These are phyloP conservation scores for Picea engelmannii DNA, from an alignment of 83 land plant species.

Conservation along the genomic window DNA sequence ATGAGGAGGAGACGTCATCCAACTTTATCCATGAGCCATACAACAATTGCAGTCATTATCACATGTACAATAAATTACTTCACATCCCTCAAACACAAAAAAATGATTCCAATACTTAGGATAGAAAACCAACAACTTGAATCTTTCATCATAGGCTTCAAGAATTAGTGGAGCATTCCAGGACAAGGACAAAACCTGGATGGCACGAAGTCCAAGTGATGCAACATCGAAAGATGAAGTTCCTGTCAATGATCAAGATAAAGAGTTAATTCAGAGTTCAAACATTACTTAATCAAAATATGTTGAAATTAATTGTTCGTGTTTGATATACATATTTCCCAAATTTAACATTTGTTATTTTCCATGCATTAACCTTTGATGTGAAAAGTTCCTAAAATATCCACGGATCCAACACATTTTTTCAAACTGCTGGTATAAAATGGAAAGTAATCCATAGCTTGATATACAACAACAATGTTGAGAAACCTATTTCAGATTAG, in stretches of 20 bases:
- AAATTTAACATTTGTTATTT: neutral
- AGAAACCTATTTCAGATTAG: neutral
- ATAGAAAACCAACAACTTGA: neutral
- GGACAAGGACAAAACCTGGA: constrained; percentile 52
- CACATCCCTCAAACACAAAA: neutral
- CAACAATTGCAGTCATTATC: constrained; percentile 69
- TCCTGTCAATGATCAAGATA: constrained; percentile 38
- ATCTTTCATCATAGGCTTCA: neutral
- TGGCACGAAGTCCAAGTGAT: constrained; percentile 66
- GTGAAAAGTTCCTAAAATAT: neutral
- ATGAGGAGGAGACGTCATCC: constrained; percentile 86
- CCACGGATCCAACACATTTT: neutral
- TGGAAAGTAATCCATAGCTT: neutral
- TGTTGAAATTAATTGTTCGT: neutral
- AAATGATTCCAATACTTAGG: neutral
- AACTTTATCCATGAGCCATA: constrained; percentile 88
- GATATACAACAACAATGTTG: neutral
- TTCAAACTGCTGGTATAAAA: neutral
- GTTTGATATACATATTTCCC: too few species aligned
- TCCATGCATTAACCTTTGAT: neutral
- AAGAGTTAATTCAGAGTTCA: neutral
- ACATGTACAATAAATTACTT: constrained; percentile 43
- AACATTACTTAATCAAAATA: neutral
- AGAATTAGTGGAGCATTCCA: neutral
- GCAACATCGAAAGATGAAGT: constrained; percentile 64